phyloP scores from a whole-genome alignment of 352 stramenopile genomes.

The Globisporangium middletonii region DNA sequence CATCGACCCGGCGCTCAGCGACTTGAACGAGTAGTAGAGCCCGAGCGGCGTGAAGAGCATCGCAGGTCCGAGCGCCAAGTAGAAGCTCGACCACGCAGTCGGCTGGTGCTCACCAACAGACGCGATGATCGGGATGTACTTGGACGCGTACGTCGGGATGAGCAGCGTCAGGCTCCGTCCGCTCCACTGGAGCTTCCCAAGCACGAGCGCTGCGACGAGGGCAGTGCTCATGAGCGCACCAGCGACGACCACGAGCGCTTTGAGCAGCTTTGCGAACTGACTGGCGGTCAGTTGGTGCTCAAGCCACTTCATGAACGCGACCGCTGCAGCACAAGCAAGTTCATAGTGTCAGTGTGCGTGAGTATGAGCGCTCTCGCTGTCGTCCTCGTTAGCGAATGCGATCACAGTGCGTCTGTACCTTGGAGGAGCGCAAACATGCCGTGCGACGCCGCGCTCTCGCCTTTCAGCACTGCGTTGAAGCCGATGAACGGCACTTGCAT shows the following conservation, averaged over 20 bases:
- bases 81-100: conserved; percentile 89
- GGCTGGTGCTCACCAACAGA: conserved; percentile 94
- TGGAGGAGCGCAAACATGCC: conserved; percentile 95
- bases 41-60: conserved; percentile 88
- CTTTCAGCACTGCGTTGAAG: conserved; percentile 91
- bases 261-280: conserved; percentile 43
- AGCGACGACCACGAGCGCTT: conserved; percentile 24
- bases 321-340: conserved; percentile 19
- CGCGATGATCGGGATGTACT: conserved; percentile 95
- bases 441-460: conserved; percentile 63
- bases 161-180: conserved; percentile 89
- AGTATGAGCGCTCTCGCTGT: neutral
- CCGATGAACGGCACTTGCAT: conserved; percentile 99
- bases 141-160: conserved; percentile 91
- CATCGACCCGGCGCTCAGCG: conserved; percentile 55
- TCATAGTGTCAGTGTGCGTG: neutral
- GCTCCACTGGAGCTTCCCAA: conserved; percentile 87
- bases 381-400: neutral
- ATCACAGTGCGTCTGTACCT: conserved; percentile 20
- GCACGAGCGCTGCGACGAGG: conserved; percentile 45
- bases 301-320: conserved; percentile 50
- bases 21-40: conserved; percentile 81
- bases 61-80: conserved; percentile 87
- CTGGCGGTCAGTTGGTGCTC: conserved; percentile 36
- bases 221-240: conserved; percentile 25